These are phyloP conservation scores for Mycocalia duriaeana DNA, from an alignment of 1,284 basidiomycete genomes.

Conservation along the genomic window DNA sequence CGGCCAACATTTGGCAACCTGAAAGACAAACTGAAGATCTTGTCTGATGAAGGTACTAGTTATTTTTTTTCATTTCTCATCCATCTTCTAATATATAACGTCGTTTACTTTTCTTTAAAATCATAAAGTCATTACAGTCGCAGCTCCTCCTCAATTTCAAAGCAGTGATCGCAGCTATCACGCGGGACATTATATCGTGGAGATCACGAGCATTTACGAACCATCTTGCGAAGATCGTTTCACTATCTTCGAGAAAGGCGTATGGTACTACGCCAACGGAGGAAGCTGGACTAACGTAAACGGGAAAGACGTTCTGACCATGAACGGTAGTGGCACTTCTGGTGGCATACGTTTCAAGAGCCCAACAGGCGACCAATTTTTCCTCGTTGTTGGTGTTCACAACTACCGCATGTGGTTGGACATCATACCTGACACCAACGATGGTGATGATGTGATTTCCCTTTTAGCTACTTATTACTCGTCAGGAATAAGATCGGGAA, in stretches of 20 bases:
- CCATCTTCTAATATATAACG: neutral
- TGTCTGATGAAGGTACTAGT: neutral
- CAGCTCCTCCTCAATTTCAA: no score
- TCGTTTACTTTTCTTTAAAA: neutral
- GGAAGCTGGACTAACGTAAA: conserved; percentile 25
- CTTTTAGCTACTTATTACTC: conserved; percentile 28
- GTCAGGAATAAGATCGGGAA: neutral
- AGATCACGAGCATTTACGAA: no score
- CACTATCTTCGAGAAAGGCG: no score
- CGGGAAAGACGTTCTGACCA: conserved; percentile 22
- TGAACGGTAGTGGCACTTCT: conserved; percentile 33
- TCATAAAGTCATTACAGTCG: no score
- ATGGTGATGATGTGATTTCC: conserved; percentile 19
- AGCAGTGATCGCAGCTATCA: no score
- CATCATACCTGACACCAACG: conserved; percentile 24
- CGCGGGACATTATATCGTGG: no score
- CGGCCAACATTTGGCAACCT: neutral
- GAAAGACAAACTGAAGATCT: neutral
- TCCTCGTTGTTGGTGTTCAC: conserved; percentile 34
- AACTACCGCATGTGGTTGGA: conserved; percentile 36
- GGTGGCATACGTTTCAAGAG: conserved; percentile 30
- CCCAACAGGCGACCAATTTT: conserved; percentile 25
- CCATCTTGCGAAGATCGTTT: no score
- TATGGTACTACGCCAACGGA: conserved; percentile 25
- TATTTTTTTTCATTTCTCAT: neutral